Evolutionary conservation across 2,329 filamentous ascomycete species (phyloP).

Genomic region (Aureobasidium subglaciale): DNA sequence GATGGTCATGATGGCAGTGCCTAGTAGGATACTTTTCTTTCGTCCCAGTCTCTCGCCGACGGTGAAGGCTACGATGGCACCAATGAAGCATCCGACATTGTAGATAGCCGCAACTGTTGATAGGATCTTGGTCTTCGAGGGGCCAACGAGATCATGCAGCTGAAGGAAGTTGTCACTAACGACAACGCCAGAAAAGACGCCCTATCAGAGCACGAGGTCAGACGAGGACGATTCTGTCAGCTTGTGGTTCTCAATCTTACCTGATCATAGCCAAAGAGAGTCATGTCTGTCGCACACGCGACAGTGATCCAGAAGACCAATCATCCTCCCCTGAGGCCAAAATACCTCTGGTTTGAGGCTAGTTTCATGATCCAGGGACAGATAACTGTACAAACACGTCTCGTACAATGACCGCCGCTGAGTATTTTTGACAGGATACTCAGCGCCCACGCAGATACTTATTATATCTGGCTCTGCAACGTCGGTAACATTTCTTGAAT

Average conservation of each 20-base stretch:
- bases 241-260: background rate
- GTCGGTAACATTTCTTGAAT: background rate
- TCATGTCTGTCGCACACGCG: conserved; percentile 44
- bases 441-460: background rate
- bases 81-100: conserved; percentile 54
- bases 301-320: conserved; percentile 39
- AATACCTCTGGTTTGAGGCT: conserved; percentile 35
- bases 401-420: too few species aligned
- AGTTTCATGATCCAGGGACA: background rate
- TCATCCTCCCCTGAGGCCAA: conserved; percentile 49
- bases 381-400: too few species aligned
- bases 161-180: conserved; percentile 48
- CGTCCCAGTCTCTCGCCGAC: conserved; percentile 44
- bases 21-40: conserved; percentile 42
- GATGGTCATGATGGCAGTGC: conserved; percentile 42
- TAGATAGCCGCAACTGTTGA: conserved; percentile 52
- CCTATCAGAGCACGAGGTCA: conserved; percentile 28
- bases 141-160: conserved; percentile 38
- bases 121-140: conserved; percentile 21
- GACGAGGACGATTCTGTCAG: too few species aligned
- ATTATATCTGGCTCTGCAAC: background rate
- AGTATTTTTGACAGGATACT: too few species aligned
- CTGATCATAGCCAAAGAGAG: conserved; percentile 31
- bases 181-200: conserved; percentile 50
- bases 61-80: conserved; percentile 44